Base-by-base conservation (phyloP, 148 eudicot species). In the Rhododendron henanense region DNA sequence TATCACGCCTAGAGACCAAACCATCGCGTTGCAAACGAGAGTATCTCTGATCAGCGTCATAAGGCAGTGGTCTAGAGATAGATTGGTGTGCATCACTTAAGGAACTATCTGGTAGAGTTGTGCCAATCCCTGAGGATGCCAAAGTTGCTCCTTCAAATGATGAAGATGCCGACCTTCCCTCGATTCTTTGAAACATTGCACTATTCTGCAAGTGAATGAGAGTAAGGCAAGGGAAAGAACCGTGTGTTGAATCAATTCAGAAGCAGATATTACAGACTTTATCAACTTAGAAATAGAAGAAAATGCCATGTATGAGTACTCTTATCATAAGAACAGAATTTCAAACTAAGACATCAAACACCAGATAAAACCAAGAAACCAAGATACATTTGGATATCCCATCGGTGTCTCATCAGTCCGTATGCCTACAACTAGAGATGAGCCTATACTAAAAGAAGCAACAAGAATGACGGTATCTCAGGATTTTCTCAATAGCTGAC, bases 21-120 rank as follows among this genome's bases (percentile, higher is more conserved):
- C 87, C 87, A 85, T 79, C 87, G 19, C 83, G 82, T 37, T 79
- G 87, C 77, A 65, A 65, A 78, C 87, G 87, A 41, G 78, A 80
- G 73, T 79, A 57, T 85, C 87, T 78, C 63, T 78, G 87, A 85
- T 85, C 87, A 65, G 76, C 44, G 28, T 85, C 87, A 63, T 44
- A 79, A 79, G 87, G 87, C 87, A 79, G 81, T 44, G 83, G 87
- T 57, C 87, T 85, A 44, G 83, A 41, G 45, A 79, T 35, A 65
- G 83, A 10, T 55, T 79, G 78, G 50, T 61, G 83, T 44, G 83
- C 28, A 85, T 63, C 87, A 80, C 33, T 41, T 9, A 65, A 47
- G 9, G 87, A 79, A 85, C 37, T 65, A 79, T 85, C 87, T 19
- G 86, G 80, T 78, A 39, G 84, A 6, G 55, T 55, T 3, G 65